Conservation (phyloP, 352 stramenopile species). For the Phytophthora rubi region DNA sequence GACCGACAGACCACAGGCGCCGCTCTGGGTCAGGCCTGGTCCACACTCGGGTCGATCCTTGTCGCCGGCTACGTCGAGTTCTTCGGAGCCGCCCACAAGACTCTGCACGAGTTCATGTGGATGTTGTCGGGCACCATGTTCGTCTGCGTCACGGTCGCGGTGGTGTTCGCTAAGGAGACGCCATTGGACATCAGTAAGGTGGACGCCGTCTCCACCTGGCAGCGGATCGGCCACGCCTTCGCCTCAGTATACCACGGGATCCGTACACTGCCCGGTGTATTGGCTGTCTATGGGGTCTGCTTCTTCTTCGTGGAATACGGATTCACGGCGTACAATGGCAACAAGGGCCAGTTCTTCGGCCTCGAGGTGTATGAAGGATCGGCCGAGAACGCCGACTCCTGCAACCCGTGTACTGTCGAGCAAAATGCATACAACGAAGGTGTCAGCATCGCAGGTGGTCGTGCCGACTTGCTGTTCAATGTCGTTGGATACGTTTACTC, state of each 20-base stretch:
- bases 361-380: slow-evolving; percentile 51
- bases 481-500: slow-evolving; percentile 54
- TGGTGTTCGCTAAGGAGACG: slow-evolving; percentile 45
- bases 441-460: slow-evolving; percentile 49
- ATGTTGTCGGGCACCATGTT: slow-evolving; percentile 60
- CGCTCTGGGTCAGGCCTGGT: slow-evolving; percentile 54
- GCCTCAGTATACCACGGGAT: slow-evolving; percentile 48
- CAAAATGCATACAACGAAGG: slow-evolving; percentile 59
- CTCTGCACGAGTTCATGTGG: slow-evolving; percentile 56
- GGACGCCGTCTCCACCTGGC: slow-evolving; percentile 28
- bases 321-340: slow-evolving; percentile 64
- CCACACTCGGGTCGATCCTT: slow-evolving; percentile 55
- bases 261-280: slow-evolving; percentile 36
- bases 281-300: slow-evolving; percentile 43
- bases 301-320: slow-evolving; percentile 59
- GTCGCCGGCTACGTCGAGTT: slow-evolving; percentile 64
- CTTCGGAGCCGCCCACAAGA: slow-evolving; percentile 56
- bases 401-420: slow-evolving; percentile 36
- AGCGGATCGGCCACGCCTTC: slow-evolving; percentile 44
- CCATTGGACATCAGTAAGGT: slow-evolving; percentile 38
- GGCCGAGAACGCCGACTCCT: slow-evolving; percentile 45
- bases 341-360: slow-evolving; percentile 70
- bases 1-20: slow-evolving; percentile 62
- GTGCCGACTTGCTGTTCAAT: slow-evolving; percentile 53
- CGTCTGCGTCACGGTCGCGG: slow-evolving; percentile 41